These are phyloP conservation scores for Aspergillus sp. DNA, from an alignment of 2,329 filamentous ascomycete genomes.

Conservation along the genomic window DNA sequence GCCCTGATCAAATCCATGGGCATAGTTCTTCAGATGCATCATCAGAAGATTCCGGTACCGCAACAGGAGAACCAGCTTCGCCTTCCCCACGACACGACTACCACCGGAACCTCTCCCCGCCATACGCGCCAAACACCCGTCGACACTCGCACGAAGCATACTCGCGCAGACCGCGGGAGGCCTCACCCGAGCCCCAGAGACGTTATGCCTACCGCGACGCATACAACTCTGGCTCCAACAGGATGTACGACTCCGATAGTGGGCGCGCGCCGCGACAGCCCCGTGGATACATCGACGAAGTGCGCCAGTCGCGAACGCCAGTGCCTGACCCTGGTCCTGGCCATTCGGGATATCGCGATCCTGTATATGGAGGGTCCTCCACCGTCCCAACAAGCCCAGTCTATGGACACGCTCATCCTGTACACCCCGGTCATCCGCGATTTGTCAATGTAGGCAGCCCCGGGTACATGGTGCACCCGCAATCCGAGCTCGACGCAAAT, in stretches of 20 bases:
- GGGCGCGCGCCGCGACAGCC: conserved; percentile 14
- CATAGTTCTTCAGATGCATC: conserved; percentile 29
- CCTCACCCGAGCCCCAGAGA: conserved; percentile 24
- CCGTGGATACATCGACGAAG: conserved; percentile 16
- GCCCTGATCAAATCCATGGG: conserved; percentile 19
- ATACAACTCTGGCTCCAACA: conserved; percentile 4
- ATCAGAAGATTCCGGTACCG: conserved; percentile 26
- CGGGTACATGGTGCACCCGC: conserved; percentile 19
- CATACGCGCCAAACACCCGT: conserved; percentile 23
- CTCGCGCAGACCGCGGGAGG: conserved; percentile 28
- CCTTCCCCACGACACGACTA: conserved; percentile 12
- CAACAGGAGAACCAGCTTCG: conserved; percentile 6
- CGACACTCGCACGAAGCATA: conserved; percentile 39
- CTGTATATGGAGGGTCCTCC: conserved; percentile 17
- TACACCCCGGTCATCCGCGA: conserved; percentile 12
- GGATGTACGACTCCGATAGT: conserved; percentile 22
- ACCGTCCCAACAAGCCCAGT: conserved; percentile 11
- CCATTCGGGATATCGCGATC: conserved; percentile 10
- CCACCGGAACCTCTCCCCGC: conserved; percentile 29
- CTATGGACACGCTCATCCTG: conserved; percentile 9
- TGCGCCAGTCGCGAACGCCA: conserved; percentile 11
- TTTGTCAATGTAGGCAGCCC: conserved; percentile 15
- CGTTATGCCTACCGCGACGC: conserved; percentile 12
- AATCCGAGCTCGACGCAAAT: conserved; percentile 22
- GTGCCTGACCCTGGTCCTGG: not conserved